Percentiles rank a stretch among this genome's conserved stretches.
phyloP scores from a whole-genome alignment of 1,284 basidiomycete genomes.

The Naganishia sp. region DNA sequence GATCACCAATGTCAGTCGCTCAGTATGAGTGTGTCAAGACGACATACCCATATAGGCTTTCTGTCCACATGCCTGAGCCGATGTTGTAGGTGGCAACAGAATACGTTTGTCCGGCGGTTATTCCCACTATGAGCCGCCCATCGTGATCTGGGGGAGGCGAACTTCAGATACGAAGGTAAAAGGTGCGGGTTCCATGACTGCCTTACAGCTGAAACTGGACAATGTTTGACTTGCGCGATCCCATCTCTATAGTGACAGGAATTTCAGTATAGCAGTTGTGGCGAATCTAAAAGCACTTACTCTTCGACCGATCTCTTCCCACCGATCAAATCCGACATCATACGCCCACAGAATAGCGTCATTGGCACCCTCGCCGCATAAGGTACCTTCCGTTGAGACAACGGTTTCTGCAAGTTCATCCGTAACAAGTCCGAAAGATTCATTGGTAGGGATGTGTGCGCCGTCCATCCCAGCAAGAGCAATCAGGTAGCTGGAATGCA shows the following conservation, averaged over 20 bases:
- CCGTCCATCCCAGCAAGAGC: neutral
- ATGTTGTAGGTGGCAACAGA: slow-evolving; percentile 6
- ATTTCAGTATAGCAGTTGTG: neutral
- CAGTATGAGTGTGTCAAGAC: no score
- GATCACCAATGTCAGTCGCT: no score
- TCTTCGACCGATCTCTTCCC: neutral
- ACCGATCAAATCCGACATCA: neutral
- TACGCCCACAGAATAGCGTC: neutral
- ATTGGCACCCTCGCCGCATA: neutral
- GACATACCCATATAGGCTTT: no score
- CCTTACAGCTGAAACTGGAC: slow-evolving; percentile 1
- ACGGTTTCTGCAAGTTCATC: slow-evolving; percentile 9
- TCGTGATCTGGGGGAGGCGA: neutral
- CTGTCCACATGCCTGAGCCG: no score
- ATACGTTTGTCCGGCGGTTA: neutral
- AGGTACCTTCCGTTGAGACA: slow-evolving; percentile 6
- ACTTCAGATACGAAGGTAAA: neutral
- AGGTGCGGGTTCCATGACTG: no score
- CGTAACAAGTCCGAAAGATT: slow-evolving; percentile 14
- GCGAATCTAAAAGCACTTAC: neutral
- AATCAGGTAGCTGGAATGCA: slow-evolving; percentile 6
- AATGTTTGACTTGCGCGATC: neutral
- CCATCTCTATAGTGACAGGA: no score
- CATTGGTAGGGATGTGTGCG: neutral
- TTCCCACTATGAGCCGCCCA: slow-evolving; percentile 4